Evolutionary conservation across 2,329 filamentous ascomycete species (phyloP).

Genomic region (Podosphaera aphanis): DNA sequence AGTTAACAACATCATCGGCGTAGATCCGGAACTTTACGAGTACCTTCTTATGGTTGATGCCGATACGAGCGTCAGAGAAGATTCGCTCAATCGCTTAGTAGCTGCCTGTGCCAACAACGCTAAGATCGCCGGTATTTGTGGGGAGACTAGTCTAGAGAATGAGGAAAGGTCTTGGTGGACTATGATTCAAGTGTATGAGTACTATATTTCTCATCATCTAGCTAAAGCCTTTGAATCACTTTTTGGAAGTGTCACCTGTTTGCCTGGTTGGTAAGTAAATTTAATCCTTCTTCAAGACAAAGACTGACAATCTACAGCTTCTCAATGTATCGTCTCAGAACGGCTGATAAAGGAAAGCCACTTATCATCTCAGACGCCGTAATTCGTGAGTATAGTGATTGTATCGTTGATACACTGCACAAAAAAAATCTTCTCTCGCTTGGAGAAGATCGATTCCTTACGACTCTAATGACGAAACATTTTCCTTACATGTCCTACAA

Average conservation of each 20-base stretch:
- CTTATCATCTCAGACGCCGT: constrained; percentile 79
- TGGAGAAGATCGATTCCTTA: constrained; percentile 91
- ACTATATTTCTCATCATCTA: constrained; percentile 95
- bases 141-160: constrained; percentile 88
- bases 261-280: constrained; percentile 87
- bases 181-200: constrained; percentile 99
- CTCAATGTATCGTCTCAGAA: constrained; percentile 92
- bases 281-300: not conserved
- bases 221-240: constrained; percentile 94
- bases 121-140: constrained; percentile 92
- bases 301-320: constrained; percentile 42
- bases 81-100: constrained; percentile 78
- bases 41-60: constrained; percentile 95
- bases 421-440: constrained; percentile 82
- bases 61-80: constrained; percentile 81
- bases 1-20: constrained; percentile 96
- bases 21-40: constrained; percentile 91
- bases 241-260: constrained; percentile 93
- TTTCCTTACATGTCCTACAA: constrained; percentile 93
- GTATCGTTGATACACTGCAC: constrained; percentile 79
- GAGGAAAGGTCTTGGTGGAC: constrained; percentile 94
- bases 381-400: constrained; percentile 71
- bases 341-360: constrained; percentile 79
- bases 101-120: constrained; percentile 81
- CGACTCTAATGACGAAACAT: constrained; percentile 93